These are phyloP conservation scores for Yarrowia bubula DNA, from an alignment of 805 yeast species.

Conservation along the genomic window DNA sequence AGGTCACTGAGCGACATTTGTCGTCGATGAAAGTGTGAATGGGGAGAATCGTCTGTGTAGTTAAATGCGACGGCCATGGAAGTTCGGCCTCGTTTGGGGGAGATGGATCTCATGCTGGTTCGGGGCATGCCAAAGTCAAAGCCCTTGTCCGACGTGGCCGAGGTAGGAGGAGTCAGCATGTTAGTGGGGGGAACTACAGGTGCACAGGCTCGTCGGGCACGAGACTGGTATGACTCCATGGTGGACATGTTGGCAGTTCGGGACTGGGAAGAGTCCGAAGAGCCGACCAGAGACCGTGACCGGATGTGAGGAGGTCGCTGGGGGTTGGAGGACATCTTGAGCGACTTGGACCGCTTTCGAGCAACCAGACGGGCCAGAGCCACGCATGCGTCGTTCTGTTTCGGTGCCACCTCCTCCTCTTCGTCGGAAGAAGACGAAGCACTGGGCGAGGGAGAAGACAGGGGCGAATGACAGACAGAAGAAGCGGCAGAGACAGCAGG, in stretches of 20 bases:
- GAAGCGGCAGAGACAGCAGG: neutral
- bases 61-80: constrained; percentile 25
- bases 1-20: constrained; percentile 21
- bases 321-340: neutral
- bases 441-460: constrained; percentile 3
- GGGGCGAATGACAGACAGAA: neutral
- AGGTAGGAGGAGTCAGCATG: constrained; percentile 14
- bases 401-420: neutral
- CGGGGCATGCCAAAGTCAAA: constrained; percentile 14
- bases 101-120: constrained; percentile 16
- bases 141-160: constrained; percentile 6
- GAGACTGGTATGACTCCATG: constrained; percentile 22
- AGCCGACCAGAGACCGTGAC: neutral
- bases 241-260: neutral
- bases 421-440: neutral
- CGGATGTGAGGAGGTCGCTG: constrained; percentile 6
- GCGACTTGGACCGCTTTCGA: constrained; percentile 24
- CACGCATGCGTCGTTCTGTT: constrained; percentile 22
- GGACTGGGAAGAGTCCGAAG: neutral
- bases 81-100: constrained; percentile 23
- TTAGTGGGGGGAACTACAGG: neutral
- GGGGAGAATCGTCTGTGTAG: constrained; percentile 11
- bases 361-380: constrained; percentile 25
- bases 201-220: constrained; percentile 14
- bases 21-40: constrained; percentile 15